phyloP scores from a whole-genome alignment of 305 asterid genomes.

The Solanum chacoense region DNA sequence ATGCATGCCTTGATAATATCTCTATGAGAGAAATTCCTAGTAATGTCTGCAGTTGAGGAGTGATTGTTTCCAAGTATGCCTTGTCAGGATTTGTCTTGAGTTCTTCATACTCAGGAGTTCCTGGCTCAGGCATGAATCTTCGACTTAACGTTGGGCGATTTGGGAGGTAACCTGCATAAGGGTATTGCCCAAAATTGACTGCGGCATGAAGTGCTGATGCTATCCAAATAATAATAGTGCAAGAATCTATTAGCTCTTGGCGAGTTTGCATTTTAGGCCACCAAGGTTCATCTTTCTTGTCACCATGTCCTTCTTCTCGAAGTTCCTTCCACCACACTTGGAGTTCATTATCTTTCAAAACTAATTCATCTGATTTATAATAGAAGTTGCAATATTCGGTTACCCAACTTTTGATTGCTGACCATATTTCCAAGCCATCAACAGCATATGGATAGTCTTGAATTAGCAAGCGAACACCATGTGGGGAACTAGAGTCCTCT shows the following conservation, averaged over 20 bases:
- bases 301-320: not conserved
- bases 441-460: not conserved
- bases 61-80: slow-evolving; percentile 6
- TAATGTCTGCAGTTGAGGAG: slow-evolving; percentile 4
- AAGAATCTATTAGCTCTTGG: not conserved
- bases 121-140: not conserved
- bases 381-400: not conserved
- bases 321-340: not conserved
- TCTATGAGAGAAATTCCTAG: slow-evolving; percentile 7
- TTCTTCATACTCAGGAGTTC: not conserved
- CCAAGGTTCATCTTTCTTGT: not conserved
- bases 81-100: not conserved
- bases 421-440: not conserved
- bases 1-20: slow-evolving; percentile 8
- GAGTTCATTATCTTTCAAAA: not conserved
- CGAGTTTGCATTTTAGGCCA: not conserved
- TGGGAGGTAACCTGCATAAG: not conserved
- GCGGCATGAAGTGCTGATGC: not conserved
- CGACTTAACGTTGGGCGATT: not conserved
- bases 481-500: not conserved
- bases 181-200: not conserved
- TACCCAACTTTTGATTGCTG: not conserved
- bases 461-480: not conserved
- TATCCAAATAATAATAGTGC: not conserved
- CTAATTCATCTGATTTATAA: not conserved